phyloP scores from a whole-genome alignment of 1,284 basidiomycete genomes.

The Pholiota adiposa region DNA sequence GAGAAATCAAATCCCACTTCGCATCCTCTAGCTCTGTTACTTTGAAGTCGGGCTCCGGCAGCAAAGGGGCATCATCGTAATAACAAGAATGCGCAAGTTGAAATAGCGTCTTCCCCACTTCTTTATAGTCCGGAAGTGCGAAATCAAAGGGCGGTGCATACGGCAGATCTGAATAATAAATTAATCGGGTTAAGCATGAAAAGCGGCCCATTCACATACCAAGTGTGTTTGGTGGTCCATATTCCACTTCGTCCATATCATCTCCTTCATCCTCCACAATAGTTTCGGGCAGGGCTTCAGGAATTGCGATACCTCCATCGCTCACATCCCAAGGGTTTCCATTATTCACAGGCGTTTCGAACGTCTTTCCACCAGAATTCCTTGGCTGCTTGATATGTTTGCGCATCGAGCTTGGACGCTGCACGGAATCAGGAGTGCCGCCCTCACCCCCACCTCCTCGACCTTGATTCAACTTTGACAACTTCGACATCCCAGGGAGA shows the following conservation, averaged over 20 bases:
- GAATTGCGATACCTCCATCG: conserved; percentile 57
- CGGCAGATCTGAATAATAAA: conserved; percentile 41
- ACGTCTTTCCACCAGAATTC: conserved; percentile 43
- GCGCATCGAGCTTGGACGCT: conserved; percentile 66
- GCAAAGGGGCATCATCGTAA: conserved; percentile 39
- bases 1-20: conserved; percentile 35
- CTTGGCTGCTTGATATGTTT: conserved; percentile 55
- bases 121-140: conserved; percentile 59
- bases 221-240: conserved; percentile 72
- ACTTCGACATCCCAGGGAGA: conserved; percentile 25
- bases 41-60: conserved; percentile 20
- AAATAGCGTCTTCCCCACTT: conserved; percentile 51
- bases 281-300: conserved; percentile 36
- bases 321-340: conserved; percentile 78
- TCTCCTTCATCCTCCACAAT: conserved; percentile 38
- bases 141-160: conserved; percentile 59
- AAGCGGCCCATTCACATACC: conserved; percentile 44
- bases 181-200: conserved; percentile 1
- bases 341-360: conserved; percentile 69
- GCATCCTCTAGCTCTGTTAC: conserved; percentile 27
- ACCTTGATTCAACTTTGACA: conserved; percentile 16
- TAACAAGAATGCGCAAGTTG: conserved; percentile 44
- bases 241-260: conserved; percentile 75
- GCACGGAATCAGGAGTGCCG: conserved; percentile 25
- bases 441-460: too few species aligned